phyloP scores from a whole-genome alignment of 768 basidiomycete species.

The Naganishia vishniacii region DNA sequence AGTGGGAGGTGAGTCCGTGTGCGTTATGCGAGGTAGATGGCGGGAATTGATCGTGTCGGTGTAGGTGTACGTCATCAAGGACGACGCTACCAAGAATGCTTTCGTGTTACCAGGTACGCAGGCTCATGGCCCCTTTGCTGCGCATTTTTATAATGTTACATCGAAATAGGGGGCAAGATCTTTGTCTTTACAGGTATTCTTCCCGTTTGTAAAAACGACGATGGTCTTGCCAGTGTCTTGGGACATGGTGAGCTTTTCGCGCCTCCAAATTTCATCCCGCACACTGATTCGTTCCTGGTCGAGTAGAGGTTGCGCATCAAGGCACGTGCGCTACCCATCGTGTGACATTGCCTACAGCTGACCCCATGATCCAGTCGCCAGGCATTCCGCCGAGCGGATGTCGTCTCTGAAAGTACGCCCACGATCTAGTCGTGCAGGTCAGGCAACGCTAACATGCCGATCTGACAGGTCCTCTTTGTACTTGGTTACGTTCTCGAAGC shows the following conservation, averaged over 20 bases:
- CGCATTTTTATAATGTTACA: background rate
- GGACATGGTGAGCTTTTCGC: conserved; percentile 62
- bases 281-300: background rate
- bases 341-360: background rate
- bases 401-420: conserved; percentile 43
- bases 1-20: conserved; percentile 48
- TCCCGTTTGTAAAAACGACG: conserved; percentile 68
- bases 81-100: conserved; percentile 67
- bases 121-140: background rate
- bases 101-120: conserved; percentile 65
- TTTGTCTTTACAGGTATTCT: conserved; percentile 86
- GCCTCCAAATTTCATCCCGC: background rate
- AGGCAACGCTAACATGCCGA: background rate
- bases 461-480: conserved; percentile 44
- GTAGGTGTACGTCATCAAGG: conserved; percentile 75
- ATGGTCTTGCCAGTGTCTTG: conserved; percentile 75
- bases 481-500: conserved; percentile 51
- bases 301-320: conserved; percentile 67
- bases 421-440: background rate
- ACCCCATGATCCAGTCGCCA: conserved; percentile 39
- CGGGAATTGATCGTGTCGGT: conserved; percentile 45
- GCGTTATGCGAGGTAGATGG: background rate
- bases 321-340: conserved; percentile 52
- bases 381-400: conserved; percentile 51
- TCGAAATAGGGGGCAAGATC: conserved; percentile 58